Conservation (phyloP, 805 yeast genomes). For the Candida vaughaniae region DNA sequence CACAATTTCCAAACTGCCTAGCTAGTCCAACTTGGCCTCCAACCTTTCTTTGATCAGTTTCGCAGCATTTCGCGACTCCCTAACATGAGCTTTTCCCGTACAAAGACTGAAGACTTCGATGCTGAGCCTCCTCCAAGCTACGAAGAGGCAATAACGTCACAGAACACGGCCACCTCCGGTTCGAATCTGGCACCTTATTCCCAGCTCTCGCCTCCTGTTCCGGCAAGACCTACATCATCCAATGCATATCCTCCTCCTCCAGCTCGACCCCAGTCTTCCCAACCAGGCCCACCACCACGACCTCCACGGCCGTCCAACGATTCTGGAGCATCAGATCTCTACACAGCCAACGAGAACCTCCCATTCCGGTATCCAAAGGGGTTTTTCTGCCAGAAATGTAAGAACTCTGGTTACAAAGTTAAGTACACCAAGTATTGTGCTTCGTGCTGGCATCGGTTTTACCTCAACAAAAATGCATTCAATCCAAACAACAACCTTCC, state of each 20-base stretch:
- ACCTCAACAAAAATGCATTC: constrained; percentile 31
- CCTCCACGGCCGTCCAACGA: constrained; percentile 7
- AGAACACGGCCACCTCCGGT: constrained; percentile 1
- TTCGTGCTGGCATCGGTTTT: constrained; percentile 65
- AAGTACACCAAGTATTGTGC: constrained; percentile 65
- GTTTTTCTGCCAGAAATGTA: constrained; percentile 55
- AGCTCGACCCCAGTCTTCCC: constrained; percentile 16
- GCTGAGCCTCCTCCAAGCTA: constrained; percentile 45
- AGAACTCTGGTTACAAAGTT: constrained; percentile 66
- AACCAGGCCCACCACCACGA: constrained; percentile 12
- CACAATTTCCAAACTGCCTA: too few relatives aligned
- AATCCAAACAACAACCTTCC: constrained; percentile 54
- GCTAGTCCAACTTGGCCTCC: too few relatives aligned
- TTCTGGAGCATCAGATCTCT: constrained; percentile 10
- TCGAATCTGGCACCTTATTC: constrained; percentile 4
- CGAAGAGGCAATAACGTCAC: constrained; percentile 38
- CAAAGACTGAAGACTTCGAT: background rate
- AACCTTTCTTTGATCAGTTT: too few relatives aligned
- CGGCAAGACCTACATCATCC: background rate
- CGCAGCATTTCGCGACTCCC: too few relatives aligned
- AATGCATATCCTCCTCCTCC: constrained; percentile 11
- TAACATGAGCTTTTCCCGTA: too few relatives aligned
- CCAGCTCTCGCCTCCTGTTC: background rate
- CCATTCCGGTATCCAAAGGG: constrained; percentile 31
- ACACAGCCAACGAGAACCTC: constrained; percentile 17